phyloP scores from a whole-genome alignment of 768 basidiomycete species.

The Phaeolepiota aurea region DNA sequence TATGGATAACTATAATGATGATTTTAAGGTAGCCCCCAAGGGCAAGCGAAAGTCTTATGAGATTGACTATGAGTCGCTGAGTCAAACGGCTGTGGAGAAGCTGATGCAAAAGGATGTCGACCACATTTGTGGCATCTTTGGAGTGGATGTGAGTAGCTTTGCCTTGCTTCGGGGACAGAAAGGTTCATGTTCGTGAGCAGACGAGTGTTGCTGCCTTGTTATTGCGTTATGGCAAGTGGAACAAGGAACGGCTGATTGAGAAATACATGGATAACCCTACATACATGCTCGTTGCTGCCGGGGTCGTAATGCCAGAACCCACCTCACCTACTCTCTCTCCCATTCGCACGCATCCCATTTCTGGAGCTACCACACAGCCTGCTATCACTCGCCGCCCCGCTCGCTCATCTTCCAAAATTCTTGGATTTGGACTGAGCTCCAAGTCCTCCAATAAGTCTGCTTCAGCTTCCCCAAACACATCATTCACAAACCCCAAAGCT shows the following conservation, averaged over 20 bases:
- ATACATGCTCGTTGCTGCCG: conserved; percentile 64
- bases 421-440: conserved; percentile 21
- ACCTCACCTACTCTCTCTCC: conserved; percentile 21
- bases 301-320: conserved; percentile 44
- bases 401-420: conserved; percentile 28
- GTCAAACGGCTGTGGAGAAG: conserved; percentile 64
- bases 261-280: conserved; percentile 93
- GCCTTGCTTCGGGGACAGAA: conserved; percentile 3
- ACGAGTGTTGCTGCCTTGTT: conserved; percentile 64
- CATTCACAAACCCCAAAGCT: conserved; percentile 17
- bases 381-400: conserved; percentile 21
- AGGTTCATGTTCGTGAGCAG: conserved; percentile 25
- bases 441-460: conserved; percentile 21
- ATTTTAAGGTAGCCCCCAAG: conserved; percentile 51
- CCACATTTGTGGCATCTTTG: conserved; percentile 82
- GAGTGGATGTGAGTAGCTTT: conserved; percentile 69
- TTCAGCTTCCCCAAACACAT: conserved; percentile 14
- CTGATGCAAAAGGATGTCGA: conserved; percentile 74
- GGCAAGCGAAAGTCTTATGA: conserved; percentile 69
- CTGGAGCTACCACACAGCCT: conserved; percentile 11
- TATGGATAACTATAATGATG: conserved; percentile 56
- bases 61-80: conserved; percentile 74
- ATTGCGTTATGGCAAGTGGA: conserved; percentile 84
- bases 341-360: conserved; percentile 20
- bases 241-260: conserved; percentile 92